These are phyloP conservation scores for Fusarium caatingaense DNA, from an alignment of 2,329 filamentous ascomycete species.

Conservation along the genomic window DNA sequence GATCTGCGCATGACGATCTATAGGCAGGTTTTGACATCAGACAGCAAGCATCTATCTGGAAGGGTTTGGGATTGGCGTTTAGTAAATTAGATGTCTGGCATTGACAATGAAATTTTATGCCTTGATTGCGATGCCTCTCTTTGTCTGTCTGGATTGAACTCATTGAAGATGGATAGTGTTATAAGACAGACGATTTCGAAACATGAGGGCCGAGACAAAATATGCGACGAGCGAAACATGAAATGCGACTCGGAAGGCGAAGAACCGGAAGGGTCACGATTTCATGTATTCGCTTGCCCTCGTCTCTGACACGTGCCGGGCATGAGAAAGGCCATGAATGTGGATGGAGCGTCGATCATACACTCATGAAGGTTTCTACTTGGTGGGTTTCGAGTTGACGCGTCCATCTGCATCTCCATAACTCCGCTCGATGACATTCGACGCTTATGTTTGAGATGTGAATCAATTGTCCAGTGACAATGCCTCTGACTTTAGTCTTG, in stretches of 20 bases:
- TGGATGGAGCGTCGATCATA: constrained; percentile 33
- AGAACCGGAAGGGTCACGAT: constrained; percentile 27
- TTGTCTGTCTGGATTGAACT: not conserved
- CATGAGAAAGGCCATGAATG: constrained; percentile 2
- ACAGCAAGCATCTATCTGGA: constrained; percentile 19
- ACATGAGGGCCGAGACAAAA: constrained; percentile 8
- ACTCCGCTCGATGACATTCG: constrained; percentile 16
- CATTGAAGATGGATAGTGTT: not conserved
- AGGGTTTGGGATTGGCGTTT: constrained; percentile 13
- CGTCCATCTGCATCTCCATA: constrained; percentile 18
- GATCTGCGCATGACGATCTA: constrained; percentile 24
- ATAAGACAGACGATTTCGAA: constrained; percentile 9
- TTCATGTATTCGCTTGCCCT: constrained; percentile 8
- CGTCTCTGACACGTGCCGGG: constrained; percentile 14
- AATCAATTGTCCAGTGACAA: constrained; percentile 24
- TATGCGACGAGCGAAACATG: constrained; percentile 26
- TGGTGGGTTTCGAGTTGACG: constrained; percentile 39
- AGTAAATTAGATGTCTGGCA: constrained; percentile 27
- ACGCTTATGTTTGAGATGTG: constrained; percentile 34
- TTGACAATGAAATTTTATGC: constrained; percentile 27
- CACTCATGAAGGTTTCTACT: constrained; percentile 11
- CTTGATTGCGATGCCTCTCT: constrained; percentile 6
- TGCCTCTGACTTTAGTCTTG: not conserved
- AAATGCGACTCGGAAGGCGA: constrained; percentile 33
- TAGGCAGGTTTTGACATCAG: constrained; percentile 8